Evolutionary conservation across 2,329 filamentous ascomycete genomes (phyloP).

Genomic region (Emydomyces testavorans): DNA sequence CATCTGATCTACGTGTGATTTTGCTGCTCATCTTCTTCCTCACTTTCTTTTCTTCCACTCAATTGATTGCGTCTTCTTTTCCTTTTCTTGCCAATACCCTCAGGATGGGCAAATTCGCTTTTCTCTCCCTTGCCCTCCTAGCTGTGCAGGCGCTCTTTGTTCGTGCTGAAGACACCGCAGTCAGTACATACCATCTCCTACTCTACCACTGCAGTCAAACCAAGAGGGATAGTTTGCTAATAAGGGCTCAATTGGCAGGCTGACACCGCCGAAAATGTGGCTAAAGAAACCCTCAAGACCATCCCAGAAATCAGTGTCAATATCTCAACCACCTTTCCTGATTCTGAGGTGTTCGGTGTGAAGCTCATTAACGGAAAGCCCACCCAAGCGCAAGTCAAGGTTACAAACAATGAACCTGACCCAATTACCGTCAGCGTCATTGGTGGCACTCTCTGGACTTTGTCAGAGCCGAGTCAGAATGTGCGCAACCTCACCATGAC

Average conservation of each 20-base stretch:
- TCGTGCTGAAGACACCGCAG: conserved; percentile 50
- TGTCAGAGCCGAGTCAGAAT: conserved; percentile 48
- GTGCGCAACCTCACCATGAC: conserved; percentile 75
- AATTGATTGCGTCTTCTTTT: conserved; percentile 6
- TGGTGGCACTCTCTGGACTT: conserved; percentile 58
- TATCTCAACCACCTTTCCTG: conserved; percentile 49
- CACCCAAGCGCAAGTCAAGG: conserved; percentile 68
- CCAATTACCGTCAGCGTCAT: conserved; percentile 66
- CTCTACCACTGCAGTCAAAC: background rate
- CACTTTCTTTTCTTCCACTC: conserved; percentile 9
- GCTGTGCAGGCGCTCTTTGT: conserved; percentile 57
- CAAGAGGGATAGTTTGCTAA: background rate
- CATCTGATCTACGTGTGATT: conserved; percentile 13
- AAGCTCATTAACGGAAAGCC: conserved; percentile 89
- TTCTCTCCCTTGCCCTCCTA: conserved; percentile 59
- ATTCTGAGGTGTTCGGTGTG: conserved; percentile 76
- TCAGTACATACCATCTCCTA: conserved; percentile 29
- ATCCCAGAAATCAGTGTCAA: conserved; percentile 47
- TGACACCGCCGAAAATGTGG: conserved; percentile 53
- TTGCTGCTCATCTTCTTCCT: conserved; percentile 7
- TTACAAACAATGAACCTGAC: conserved; percentile 70
- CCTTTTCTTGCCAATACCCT: conserved; percentile 9
- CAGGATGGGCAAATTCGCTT: conserved; percentile 62
- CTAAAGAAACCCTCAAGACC: conserved; percentile 45
- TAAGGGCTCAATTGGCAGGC: conserved; percentile 1